Conservation (phyloP, 257 asterid genomes). For the Anisodus acutangulus region DNA sequence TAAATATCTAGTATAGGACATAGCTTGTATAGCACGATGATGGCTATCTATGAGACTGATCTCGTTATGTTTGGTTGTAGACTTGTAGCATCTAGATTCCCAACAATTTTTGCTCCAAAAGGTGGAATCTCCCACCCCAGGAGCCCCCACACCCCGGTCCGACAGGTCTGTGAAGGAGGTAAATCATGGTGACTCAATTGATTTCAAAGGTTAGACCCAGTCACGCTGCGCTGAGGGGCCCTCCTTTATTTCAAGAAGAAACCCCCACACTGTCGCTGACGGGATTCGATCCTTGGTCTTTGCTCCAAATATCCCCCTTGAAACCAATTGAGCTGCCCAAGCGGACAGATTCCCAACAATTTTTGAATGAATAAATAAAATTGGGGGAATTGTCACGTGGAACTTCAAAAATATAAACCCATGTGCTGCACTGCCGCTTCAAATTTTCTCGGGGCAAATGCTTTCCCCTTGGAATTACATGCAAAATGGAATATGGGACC, state of each 20-base stretch:
- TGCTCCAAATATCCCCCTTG: too few species aligned
- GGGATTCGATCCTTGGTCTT: too few species aligned
- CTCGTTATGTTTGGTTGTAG: neutral
- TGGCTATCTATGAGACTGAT: neutral
- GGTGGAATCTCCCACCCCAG: too few species aligned
- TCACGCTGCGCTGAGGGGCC: too few species aligned
- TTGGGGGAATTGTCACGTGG: neutral
- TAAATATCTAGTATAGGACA: neutral
- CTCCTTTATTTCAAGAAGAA: too few species aligned
- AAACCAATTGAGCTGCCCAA: too few species aligned
- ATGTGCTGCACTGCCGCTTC: neutral
- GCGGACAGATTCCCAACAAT: neutral
- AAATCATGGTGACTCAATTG: too few species aligned
- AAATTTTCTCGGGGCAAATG: neutral
- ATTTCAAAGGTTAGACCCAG: too few species aligned
- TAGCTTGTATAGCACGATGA: neutral
- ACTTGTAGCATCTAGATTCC: neutral
- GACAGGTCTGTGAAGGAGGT: too few species aligned
- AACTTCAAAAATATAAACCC: neutral
- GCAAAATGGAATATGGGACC: neutral
- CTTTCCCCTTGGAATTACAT: neutral
- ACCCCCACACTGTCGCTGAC: too few species aligned
- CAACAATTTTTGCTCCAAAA: neutral
- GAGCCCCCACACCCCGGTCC: too few species aligned
- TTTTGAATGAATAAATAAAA: neutral